Evolutionary conservation across 2,329 filamentous ascomycete species (phyloP), one percentile per base, ranked within the genome.

Genomic region (Aspergillus sp.): DNA sequence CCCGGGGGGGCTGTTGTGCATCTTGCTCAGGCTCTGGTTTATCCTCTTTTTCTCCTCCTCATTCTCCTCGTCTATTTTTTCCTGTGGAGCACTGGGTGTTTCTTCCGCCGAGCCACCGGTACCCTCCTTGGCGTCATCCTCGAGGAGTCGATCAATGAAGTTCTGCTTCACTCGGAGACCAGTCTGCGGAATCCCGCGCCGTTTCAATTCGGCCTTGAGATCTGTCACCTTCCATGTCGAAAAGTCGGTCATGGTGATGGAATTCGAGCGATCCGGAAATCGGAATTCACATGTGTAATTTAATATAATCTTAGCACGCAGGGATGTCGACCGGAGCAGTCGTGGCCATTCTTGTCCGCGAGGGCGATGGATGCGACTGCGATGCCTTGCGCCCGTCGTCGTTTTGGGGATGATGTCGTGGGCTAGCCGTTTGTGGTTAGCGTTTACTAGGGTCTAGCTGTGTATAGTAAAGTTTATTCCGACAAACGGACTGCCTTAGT

Each of bases 201-300:
- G 75, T 67, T 87, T 89, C 34, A 90, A 75, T 71, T 90, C 85
- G 19, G 80, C 79, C 66, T 84, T 86, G 46, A 91, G 76, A 58
- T 90, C 85, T 30, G 82, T 74, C 50, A 91, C 87, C 68, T 87
- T 90, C 58, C 83, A 76, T 65, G 74, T 75, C 43, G 62, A 71
- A 61, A 75, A 79, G 52, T 78, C 75, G 47, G 69, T 67, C 76
- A 78, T 78, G 30, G 33, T 61, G 50, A 40, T 26, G 40, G 19
- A 10, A 27, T 33, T 34, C 39, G 32, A 33, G 35, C n/a, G 26
- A 38, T 29, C 26, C 8, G 9, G 9, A 28, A 28, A 28, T 19
- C 27, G 28, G 39, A 10, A 40, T 38, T 39, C 43, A 19, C 19
- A 19, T 19, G 19, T 19, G 4, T 19, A 19, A 19, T 19, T 19